Evolutionary conservation across 177 flowering plant genomes (phyloP).

Genomic region (Telopea speciosissima): DNA sequence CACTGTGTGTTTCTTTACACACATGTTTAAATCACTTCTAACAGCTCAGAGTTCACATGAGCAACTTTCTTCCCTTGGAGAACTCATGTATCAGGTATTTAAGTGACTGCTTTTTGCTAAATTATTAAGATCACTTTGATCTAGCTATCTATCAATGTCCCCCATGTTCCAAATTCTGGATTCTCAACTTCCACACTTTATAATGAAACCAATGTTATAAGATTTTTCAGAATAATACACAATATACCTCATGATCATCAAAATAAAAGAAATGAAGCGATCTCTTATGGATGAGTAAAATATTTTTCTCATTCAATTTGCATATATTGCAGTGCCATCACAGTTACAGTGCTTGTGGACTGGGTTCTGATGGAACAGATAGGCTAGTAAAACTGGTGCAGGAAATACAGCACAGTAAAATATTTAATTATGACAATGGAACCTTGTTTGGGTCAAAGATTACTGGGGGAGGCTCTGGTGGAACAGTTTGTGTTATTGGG

Average conservation of each 20-base stretch:
- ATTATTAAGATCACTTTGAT: no score
- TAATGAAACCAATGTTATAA: not conserved
- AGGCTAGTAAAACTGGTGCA: constrained; percentile 86
- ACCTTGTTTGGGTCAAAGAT: constrained; percentile 91
- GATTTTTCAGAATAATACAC: not conserved
- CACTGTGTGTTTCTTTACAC: constrained; percentile 4
- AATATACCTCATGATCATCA: not conserved
- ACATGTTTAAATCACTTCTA: constrained; percentile 87
- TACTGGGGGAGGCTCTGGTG: constrained; percentile 98
- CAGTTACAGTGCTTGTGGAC: constrained; percentile 92
- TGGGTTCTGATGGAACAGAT: constrained; percentile 95
- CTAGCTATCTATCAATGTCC: no score
- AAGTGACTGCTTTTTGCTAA: not conserved
- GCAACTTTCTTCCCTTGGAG: constrained; percentile 81
- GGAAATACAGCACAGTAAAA: constrained; percentile 68
- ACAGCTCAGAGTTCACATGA: constrained; percentile 71
- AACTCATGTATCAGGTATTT: constrained; percentile 83
- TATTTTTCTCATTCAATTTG: not conserved
- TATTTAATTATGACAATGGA: constrained; percentile 51
- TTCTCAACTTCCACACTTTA: no score
- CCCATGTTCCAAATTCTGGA: no score
- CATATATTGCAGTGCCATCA: constrained; percentile 73
- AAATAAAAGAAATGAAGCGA: no score
- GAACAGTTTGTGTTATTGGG: constrained; percentile 84
- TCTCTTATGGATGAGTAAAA: not conserved